These are phyloP conservation scores for Malassezia brasiliensis DNA, from an alignment of 1,284 basidiomycete species.

Conservation along the genomic window DNA sequence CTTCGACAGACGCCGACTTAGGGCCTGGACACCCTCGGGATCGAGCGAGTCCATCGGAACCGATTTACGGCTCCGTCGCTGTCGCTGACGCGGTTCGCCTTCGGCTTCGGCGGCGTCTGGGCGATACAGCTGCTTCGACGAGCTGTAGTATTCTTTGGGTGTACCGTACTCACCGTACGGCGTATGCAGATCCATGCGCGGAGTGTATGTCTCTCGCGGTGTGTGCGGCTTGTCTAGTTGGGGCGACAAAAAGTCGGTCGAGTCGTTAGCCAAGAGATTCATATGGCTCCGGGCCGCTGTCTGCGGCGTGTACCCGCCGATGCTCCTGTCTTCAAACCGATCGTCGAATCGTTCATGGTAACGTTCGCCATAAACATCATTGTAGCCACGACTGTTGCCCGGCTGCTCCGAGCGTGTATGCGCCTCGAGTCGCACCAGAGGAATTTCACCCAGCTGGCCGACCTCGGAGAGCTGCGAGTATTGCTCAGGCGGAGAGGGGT, in stretches of 20 bases:
- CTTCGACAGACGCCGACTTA: slow-evolving; percentile 4
- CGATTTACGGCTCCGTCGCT: slow-evolving; percentile 1
- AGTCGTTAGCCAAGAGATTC: neutral
- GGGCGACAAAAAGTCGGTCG: neutral
- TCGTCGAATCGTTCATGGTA: neutral
- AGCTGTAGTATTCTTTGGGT: neutral
- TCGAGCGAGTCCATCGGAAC: slow-evolving; percentile 11
- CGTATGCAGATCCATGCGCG: neutral
- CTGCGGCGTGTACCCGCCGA: neutral
- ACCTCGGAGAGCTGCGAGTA: neutral
- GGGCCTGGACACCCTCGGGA: slow-evolving; percentile 8
- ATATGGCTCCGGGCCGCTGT: neutral
- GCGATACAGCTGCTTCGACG: neutral
- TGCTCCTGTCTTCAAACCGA: neutral
- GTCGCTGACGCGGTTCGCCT: neutral
- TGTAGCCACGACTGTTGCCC: neutral
- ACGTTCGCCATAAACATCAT: neutral
- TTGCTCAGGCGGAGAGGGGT: neutral
- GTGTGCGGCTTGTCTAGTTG: neutral
- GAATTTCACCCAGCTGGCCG: neutral
- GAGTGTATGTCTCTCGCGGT: neutral
- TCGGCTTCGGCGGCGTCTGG: neutral
- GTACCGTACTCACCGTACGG: neutral
- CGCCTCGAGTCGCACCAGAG: neutral
- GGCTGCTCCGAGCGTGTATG: neutral